Evolutionary conservation across 768 basidiomycete species (phyloP), one percentile per base, ranked within the genome.

Genomic region (Suillus paluster): DNA sequence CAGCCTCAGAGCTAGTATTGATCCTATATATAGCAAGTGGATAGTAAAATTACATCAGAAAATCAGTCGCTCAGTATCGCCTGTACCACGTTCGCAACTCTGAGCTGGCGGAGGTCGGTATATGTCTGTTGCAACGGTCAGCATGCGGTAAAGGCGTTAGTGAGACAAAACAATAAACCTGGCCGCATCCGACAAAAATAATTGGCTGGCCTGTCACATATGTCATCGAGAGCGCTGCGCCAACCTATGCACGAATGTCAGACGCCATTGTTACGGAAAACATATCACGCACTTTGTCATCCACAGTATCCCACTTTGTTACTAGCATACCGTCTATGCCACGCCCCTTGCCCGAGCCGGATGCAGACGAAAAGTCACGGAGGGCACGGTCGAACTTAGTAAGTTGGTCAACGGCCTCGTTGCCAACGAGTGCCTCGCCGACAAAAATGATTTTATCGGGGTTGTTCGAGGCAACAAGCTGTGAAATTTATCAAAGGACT

Each of bases 161-260:
- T 8, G n/a, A 19, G 3, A 30, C 44, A 46, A 17, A 34, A 60
- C 30, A 50, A 73, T 86, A 44, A 66, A 93, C 92, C 89, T 96
- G 95, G 44, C 97, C 97, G 70, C 95, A 97, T 6, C 97, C 97
- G 65, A 99, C 95, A 73, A 99, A 99, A 25, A 98, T 83, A 78
- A 99, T 98, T 17, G 97, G 97, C 71, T 99, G 96, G 23, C 97
- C 97, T 2, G 97, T 99, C 59, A 98, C 94, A 76, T 97, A 98
- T 55, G 96, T 97, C 97, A 99, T 99, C 4, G 95, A 97, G 58
- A 99, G 82, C 11, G 97, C 97, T 9, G 97, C 97, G 41, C 97
- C 97, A 55, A 99, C 97, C 96, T 98, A 70, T 2, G 53, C 8
- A 54, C 61, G 54, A 63, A 42, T 58, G n/a, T 25, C 25, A 30